Base-by-base conservation (phyloP, 768 basidiomycete species). In the Naematelia aurantialba region DNA sequence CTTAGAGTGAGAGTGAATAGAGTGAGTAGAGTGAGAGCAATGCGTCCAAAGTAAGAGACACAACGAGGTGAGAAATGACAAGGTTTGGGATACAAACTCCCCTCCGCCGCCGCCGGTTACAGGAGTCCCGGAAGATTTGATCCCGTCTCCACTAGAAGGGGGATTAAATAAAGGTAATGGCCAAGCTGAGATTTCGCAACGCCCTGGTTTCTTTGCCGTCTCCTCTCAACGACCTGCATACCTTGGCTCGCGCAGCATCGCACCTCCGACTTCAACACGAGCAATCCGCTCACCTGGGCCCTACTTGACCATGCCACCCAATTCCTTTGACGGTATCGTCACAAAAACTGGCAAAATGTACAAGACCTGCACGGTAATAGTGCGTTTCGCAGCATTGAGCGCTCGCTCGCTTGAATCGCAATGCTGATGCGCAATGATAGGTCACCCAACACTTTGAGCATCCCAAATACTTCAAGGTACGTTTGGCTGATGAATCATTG, bases 321-420 rank as follows among this genome's bases (percentile, higher is more conserved):
- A 64, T 48, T 59, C 73, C 21, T 61, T 73, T 45, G 55, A 65
- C 30, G 74, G 74, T 19, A 62, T 70, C 19, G 74, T 76, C 45
- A 73, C 72, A 13, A 73, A 71, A 59, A 61, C 66, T 13, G 72
- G 72, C 24, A 69, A 60, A 14, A 76, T 76, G 74, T 59, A 59
- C 31, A 76, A 73, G 58, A 76, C 74, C 24, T 64, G 69, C n/a
- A 73, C 74, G 3, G 74, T 76, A 12, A 72, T 69, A 4, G 73
- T 74, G 51, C 44, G 72, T 64, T 21, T 1, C 5, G 19, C 42
- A 25, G 54, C 17, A 1, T 10, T 26, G n/a, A 45, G n/a, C n/a
- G n/a, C n/a, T n/a, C n/a, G n/a, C n/a, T n/a, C n/a, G n/a, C n/a
- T n/a, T n/a, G n/a, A n/a, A n/a, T n/a, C n/a, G n/a, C 45, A 29